Evolutionary conservation across 1,284 basidiomycete species (phyloP).

Genomic region (Cryptococcus sp.): DNA sequence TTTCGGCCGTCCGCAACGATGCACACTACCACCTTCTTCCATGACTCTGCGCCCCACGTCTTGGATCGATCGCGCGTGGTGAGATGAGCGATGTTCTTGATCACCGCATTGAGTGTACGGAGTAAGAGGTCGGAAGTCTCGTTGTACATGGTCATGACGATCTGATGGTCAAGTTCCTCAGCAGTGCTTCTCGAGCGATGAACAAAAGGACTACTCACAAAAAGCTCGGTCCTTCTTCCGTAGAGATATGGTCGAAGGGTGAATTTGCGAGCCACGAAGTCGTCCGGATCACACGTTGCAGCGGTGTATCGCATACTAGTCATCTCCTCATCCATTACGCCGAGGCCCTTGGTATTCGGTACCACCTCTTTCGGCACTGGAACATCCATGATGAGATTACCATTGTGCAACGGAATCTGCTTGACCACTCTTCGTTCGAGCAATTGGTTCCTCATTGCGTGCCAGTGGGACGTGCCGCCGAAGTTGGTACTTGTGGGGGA

Average conservation of each 20-base stretch:
- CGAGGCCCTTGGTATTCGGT: conserved; percentile 55
- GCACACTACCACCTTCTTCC: conserved; percentile 93
- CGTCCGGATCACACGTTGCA: conserved; percentile 59
- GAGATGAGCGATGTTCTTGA: conserved; percentile 85
- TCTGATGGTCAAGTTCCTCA: conserved; percentile 49
- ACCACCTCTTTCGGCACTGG: conserved; percentile 76
- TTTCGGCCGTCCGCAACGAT: conserved; percentile 87
- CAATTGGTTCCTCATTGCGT: conserved; percentile 40
- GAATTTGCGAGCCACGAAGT: conserved; percentile 63
- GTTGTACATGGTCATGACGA: conserved; percentile 95
- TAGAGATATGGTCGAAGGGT: conserved; percentile 81
- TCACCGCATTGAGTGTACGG: conserved; percentile 87
- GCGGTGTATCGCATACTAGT: conserved; percentile 69
- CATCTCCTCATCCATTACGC: conserved; percentile 71
- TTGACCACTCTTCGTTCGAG: conserved; percentile 62
- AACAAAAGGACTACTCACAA: conserved; percentile 52
- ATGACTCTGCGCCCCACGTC: conserved; percentile 91
- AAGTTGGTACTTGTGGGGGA: conserved; percentile 23
- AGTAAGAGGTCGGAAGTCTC: conserved; percentile 85
- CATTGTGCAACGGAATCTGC: conserved; percentile 77
- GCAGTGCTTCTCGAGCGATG: neutral
- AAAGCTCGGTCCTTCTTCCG: conserved; percentile 83
- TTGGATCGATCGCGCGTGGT: conserved; percentile 78
- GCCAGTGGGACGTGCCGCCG: conserved; percentile 46
- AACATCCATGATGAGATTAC: conserved; percentile 80